Base-by-base conservation (phyloP, 306 rosid genomes). In the Ziziphus jujuba region DNA sequence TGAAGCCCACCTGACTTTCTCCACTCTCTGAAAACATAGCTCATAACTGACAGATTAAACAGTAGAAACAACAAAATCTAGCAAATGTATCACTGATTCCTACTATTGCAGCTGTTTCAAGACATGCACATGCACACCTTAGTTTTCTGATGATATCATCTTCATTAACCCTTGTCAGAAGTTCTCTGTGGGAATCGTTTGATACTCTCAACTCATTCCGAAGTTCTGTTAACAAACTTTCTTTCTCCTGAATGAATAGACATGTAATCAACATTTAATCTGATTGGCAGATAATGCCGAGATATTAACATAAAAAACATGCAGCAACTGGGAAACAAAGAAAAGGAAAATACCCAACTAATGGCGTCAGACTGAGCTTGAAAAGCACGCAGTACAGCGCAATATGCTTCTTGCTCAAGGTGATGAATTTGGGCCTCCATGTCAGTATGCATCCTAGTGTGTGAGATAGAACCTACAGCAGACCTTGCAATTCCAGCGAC, bases 191-290 rank as follows among this genome's bases (percentile, higher is more conserved):
- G 72, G 88, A 97, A 56, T 95, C 97, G 72, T 95, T 93, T 43
- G 99, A 95, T 78, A 95, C 96, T 84, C 97, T 95, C 80, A 95
- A 80, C 78, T 95, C 97, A 80, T 91, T 95, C 82, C 99, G 87
- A 34, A 95, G 97, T 77, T 91, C 99, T 7, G 99, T 95, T 78
- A 95, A 90, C 88, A 95, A 82, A 59, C 96, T 84, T 82, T 95
- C 99, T 81, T 95, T 95, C 70, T 95, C 99, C 99, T 95, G 74
- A 67, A 53, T 40, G 49, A 75, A 84, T 59, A 60, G 56, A 48
- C 48, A 72, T 66, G 35, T 11, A 66, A 63, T 56, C 60, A 43
- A 52, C 7, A 59, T 58, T 13, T 57, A 78, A 66, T 56, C 73
- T 63, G 73, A 36, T 48, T 55, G 22, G 24, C 48, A 47, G 21